Evolutionary conservation across 2,329 filamentous ascomycete genomes (phyloP).

Genomic region (Xylaria sp.): DNA sequence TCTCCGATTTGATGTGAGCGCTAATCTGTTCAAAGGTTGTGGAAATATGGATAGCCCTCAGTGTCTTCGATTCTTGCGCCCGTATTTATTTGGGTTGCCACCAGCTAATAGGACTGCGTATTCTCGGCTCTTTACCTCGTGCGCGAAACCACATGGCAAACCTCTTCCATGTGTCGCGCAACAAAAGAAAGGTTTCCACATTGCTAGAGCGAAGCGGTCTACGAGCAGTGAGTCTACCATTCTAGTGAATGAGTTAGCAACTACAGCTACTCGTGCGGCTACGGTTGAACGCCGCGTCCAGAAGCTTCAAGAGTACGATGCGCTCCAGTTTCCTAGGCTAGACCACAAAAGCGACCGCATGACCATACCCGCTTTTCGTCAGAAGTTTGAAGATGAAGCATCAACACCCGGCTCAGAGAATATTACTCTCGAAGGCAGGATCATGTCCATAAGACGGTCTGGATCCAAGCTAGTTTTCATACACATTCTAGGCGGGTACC

Average conservation of each 20-base stretch:
- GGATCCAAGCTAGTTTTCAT: conserved; percentile 87
- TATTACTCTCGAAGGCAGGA: conserved; percentile 49
- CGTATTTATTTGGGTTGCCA: conserved; percentile 61
- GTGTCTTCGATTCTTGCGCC: conserved; percentile 65
- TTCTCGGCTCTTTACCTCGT: conserved; percentile 59
- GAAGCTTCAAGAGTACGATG: conserved; percentile 62
- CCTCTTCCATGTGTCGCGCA: conserved; percentile 32
- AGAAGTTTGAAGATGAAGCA: conserved; percentile 48
- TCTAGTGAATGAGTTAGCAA: conserved; percentile 23
- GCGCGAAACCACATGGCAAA: conserved; percentile 35
- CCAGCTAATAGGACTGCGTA: conserved; percentile 55
- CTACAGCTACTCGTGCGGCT: conserved; percentile 30
- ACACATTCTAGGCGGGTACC: conserved; percentile 78
- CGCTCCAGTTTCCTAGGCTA: conserved; percentile 67
- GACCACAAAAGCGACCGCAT: conserved; percentile 50
- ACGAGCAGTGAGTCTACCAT: neutral
- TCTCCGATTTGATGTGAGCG: conserved; percentile 18
- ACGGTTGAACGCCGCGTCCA: conserved; percentile 55
- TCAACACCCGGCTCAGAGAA: conserved; percentile 44
- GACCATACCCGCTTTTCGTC: conserved; percentile 54
- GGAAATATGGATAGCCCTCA: conserved; percentile 61
- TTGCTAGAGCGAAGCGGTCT: conserved; percentile 24
- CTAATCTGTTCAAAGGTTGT: conserved; percentile 42
- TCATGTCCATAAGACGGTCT: conserved; percentile 47
- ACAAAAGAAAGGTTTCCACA: conserved; percentile 37